phyloP scores from a whole-genome alignment of 768 basidiomycete species.

The Boletus speciosus region DNA sequence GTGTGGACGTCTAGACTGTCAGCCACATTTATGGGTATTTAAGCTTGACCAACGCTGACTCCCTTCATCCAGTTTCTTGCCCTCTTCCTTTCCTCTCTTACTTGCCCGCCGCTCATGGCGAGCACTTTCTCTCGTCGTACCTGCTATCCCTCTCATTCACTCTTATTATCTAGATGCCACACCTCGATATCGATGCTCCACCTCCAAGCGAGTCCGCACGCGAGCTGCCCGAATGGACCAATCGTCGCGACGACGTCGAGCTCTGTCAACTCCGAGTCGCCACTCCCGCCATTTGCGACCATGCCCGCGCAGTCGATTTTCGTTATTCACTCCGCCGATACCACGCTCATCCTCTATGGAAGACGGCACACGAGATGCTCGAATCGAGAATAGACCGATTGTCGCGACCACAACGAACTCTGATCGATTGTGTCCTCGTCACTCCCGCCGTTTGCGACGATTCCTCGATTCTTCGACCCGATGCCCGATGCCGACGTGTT shows the following conservation, averaged over 20 bases:
- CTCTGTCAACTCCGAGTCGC: neutral
- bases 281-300: neutral
- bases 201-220: neutral
- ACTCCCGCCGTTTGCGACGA: neutral
- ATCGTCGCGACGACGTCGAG: neutral
- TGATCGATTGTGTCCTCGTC: no score
- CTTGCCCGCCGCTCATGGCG: neutral
- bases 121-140: neutral
- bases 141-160: neutral
- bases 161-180: neutral
- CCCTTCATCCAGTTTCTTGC: neutral
- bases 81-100: neutral
- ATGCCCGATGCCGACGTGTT: neutral
- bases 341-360: neutral
- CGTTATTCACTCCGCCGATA: neutral
- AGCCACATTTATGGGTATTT: conserved; percentile 12
- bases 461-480: neutral
- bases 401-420: neutral
- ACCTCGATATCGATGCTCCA: neutral
- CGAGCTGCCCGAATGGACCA: neutral
- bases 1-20: conserved; percentile 1
- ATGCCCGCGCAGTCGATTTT: neutral
- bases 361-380: conserved; percentile 6
- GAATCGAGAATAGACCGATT: neutral
- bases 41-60: neutral